These are phyloP conservation scores for Nannizzia gypsea DNA, from an alignment of 2,329 filamentous ascomycete species.

Conservation along the genomic window DNA sequence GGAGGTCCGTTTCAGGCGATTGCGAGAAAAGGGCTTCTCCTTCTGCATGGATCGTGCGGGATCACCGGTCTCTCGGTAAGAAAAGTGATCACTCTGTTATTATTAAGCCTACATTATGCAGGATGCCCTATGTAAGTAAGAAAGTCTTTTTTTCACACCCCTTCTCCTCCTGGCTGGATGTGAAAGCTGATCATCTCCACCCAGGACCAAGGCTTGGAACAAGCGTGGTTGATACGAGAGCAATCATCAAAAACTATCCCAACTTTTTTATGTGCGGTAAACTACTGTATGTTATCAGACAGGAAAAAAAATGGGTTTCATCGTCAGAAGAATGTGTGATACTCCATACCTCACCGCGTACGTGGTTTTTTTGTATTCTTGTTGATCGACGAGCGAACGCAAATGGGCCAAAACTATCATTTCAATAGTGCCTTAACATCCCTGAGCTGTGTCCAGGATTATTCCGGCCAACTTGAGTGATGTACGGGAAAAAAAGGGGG, in stretches of 20 bases:
- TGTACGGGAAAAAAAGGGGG: neutral
- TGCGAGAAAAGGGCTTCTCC: neutral
- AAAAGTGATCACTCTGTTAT: slow-evolving; percentile 5
- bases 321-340: neutral
- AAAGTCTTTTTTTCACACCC: neutral
- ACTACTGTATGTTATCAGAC: neutral
- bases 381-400: neutral
- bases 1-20: neutral
- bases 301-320: neutral
- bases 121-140: slow-evolving; percentile 2
- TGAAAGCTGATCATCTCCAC: neutral
- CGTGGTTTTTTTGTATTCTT: neutral
- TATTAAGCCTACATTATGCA: slow-evolving; percentile 1
- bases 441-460: neutral
- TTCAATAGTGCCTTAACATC: neutral
- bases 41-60: slow-evolving; percentile 1
- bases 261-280: neutral
- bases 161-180: neutral
- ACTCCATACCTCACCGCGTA: neutral
- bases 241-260: neutral
- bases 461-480: neutral
- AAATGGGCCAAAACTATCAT: neutral
- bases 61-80: slow-evolving; percentile 5
- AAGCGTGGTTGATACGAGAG: slow-evolving; percentile 2
- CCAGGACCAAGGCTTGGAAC: neutral